These are phyloP conservation scores for Megacollybia marginata DNA, from an alignment of 768 basidiomycete genomes.

Conservation along the genomic window DNA sequence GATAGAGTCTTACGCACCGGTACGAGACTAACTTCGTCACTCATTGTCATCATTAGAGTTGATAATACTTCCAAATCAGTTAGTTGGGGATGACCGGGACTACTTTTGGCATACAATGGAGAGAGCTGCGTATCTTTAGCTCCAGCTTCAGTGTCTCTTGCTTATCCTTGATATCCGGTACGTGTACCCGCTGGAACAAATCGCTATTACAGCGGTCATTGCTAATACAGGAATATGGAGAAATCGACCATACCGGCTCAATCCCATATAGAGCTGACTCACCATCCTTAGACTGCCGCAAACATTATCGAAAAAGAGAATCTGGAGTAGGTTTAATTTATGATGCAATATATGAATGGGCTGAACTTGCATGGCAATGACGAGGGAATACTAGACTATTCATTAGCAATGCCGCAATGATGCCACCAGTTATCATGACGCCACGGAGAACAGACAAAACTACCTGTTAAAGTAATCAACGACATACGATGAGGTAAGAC, in stretches of 20 bases:
- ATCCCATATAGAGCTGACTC: constrained; percentile 34
- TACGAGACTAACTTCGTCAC: constrained; percentile 38
- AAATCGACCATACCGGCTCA: constrained; percentile 27
- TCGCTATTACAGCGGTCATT: constrained; percentile 17
- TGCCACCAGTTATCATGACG: constrained; percentile 35
- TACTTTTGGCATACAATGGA: constrained; percentile 21
- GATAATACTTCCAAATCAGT: constrained; percentile 16
- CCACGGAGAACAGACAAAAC: constrained; percentile 32
- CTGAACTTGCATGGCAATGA: constrained; percentile 36
- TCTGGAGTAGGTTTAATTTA: constrained; percentile 14
- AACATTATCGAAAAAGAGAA: constrained; percentile 32
- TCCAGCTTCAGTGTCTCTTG: constrained; percentile 32
- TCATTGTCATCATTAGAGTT: constrained; percentile 32
- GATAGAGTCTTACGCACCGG: constrained; percentile 26
- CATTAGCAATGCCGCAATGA: constrained; percentile 34
- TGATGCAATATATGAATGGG: not conserved
- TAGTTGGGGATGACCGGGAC: not conserved
- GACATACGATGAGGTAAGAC: constrained; percentile 1
- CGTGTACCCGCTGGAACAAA: constrained; percentile 22
- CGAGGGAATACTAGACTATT: constrained; percentile 40
- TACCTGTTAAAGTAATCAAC: constrained; percentile 10
- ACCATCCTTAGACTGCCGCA: constrained; percentile 29
- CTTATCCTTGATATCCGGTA: constrained; percentile 17
- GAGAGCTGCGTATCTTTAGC: constrained; percentile 30
- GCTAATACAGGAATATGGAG: not conserved